Percentiles rank a stretch among this genome's conserved stretches.
These are phyloP conservation scores for Quercus wislizeni DNA, from an alignment of 306 rosid species.

Conservation along the genomic window DNA sequence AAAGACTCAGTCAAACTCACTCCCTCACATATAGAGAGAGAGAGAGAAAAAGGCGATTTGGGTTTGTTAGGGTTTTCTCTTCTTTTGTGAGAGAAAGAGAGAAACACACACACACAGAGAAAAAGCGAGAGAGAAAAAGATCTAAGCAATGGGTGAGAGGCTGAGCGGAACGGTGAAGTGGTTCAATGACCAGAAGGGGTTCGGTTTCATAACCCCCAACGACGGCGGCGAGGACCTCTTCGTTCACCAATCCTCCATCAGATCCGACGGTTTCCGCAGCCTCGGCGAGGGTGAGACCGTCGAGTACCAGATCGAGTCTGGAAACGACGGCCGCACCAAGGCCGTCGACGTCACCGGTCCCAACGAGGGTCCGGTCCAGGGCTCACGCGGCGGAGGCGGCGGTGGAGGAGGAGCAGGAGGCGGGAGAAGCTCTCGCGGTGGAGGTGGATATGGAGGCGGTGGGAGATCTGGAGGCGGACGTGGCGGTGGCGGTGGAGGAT, in stretches of 20 bases:
- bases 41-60: conserved; percentile 6
- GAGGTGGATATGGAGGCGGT: conserved; percentile 18
- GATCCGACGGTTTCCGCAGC: conserved; percentile 69
- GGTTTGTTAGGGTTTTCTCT: conserved; percentile 6
- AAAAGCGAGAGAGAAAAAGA: too few species aligned
- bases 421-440: conserved; percentile 14
- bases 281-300: conserved; percentile 83
- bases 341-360: conserved; percentile 90
- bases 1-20: background rate
- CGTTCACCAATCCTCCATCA: conserved; percentile 79
- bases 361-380: conserved; percentile 49
- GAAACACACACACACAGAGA: background rate
- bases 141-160: conserved; percentile 44
- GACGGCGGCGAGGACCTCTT: conserved; percentile 78
- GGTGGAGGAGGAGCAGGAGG: conserved; percentile 36
- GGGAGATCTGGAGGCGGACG: conserved; percentile 14
- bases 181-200: conserved; percentile 89
- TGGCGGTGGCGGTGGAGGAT: conserved; percentile 9
- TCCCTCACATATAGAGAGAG: background rate
- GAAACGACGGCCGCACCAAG: conserved; percentile 64
- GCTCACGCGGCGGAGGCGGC: conserved; percentile 53
- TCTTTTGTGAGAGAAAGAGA: background rate
- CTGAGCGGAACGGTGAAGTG: conserved; percentile 78
- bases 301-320: conserved; percentile 64
- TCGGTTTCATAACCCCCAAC: conserved; percentile 81